Evolutionary conservation across 106 monocot genomes (phyloP).

Genomic region (Dioscorea alata): DNA sequence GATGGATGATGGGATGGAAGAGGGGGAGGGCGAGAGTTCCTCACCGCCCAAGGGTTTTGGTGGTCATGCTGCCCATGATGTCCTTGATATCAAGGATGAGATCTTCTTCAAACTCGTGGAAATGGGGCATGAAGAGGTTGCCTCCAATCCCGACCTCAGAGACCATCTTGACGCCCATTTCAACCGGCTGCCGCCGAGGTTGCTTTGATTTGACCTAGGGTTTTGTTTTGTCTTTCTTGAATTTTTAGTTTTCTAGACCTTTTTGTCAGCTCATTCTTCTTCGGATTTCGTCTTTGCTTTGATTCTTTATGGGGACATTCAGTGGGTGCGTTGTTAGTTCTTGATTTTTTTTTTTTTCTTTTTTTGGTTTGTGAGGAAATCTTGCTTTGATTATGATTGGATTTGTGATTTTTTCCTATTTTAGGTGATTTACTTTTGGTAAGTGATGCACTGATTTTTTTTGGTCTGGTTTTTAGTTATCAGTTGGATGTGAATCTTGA

Average conservation of each 20-base stretch:
- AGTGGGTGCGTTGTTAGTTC: too few relatives aligned
- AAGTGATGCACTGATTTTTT: background rate
- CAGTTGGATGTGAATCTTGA: constrained; percentile 60
- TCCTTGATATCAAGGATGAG: constrained; percentile 34
- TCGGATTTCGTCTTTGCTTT: too few relatives aligned
- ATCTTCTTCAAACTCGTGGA: constrained; percentile 64
- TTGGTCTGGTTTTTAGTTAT: constrained; percentile 29
- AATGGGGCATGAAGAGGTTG: constrained; percentile 54
- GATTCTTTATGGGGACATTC: too few relatives aligned
- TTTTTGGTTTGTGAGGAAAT: too few relatives aligned
- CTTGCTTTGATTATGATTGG: background rate
- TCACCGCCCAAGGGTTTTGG: constrained; percentile 41
- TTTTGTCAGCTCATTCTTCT: too few relatives aligned
- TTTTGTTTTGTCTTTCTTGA: background rate
- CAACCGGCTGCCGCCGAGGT: constrained; percentile 69
- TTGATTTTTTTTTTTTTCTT: too few relatives aligned
- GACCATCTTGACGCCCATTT: constrained; percentile 70
- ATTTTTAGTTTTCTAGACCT: background rate
- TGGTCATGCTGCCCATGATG: too few relatives aligned
- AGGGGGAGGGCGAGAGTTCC: constrained; percentile 64
- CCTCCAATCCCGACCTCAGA: constrained; percentile 45
- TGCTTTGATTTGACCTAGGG: background rate
- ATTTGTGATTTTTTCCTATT: background rate
- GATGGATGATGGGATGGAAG: constrained; percentile 48
- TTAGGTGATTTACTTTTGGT: background rate